phyloP scores from a whole-genome alignment of 805 yeast species.

The Candida golubevii region DNA sequence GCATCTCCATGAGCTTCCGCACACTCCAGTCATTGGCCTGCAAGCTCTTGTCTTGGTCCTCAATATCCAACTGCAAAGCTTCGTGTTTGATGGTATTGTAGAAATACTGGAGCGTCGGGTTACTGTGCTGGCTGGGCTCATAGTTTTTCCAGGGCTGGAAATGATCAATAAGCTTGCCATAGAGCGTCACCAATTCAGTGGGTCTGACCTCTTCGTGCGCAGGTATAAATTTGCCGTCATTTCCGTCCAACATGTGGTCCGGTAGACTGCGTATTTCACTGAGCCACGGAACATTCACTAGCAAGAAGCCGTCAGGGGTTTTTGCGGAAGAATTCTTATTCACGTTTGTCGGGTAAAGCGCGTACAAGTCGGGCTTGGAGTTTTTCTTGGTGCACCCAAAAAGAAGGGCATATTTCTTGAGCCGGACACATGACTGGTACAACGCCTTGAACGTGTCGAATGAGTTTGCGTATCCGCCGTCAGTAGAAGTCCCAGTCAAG shows the following conservation, averaged over 20 bases:
- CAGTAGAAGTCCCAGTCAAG: constrained; percentile 17
- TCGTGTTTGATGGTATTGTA: constrained; percentile 60
- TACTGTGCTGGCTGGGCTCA: constrained; percentile 52
- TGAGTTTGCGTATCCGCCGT: constrained; percentile 55
- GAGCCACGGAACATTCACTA: constrained; percentile 64
- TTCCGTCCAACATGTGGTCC: constrained; percentile 18
- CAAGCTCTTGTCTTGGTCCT: constrained; percentile 12
- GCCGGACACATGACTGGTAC: constrained; percentile 52
- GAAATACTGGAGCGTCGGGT: constrained; percentile 67
- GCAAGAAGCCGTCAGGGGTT: constrained; percentile 67
- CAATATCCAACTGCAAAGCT: constrained; percentile 51
- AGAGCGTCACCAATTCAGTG: constrained; percentile 18
- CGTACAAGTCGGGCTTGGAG: constrained; percentile 53
- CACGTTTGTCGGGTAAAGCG: constrained; percentile 52
- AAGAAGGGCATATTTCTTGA: constrained; percentile 57
- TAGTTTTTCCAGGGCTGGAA: constrained; percentile 45
- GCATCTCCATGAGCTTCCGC: constrained; percentile 6
- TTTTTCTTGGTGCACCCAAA: constrained; percentile 62
- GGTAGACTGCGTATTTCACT: constrained; percentile 76
- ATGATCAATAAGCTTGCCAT: constrained; percentile 28
- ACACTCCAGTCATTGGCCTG: constrained; percentile 16
- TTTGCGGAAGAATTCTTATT: neutral
- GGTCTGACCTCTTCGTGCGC: constrained; percentile 11
- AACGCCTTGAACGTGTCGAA: constrained; percentile 62
- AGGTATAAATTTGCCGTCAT: constrained; percentile 7